Conservation (phyloP, 768 basidiomycete genomes). For the Pseudohyphozyma bogoriensis region DNA sequence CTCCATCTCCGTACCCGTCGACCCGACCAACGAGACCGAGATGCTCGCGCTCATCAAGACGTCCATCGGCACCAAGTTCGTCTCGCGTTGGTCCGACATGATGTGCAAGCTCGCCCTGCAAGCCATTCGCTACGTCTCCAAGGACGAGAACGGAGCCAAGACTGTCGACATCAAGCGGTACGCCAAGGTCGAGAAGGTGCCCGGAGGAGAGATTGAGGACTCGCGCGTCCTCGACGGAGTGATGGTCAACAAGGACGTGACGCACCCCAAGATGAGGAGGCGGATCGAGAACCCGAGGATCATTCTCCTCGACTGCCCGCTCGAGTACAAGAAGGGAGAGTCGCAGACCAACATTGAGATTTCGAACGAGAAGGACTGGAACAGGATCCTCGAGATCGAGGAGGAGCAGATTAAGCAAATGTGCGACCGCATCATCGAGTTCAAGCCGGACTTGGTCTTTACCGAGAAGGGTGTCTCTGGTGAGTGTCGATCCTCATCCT, state of each 20-base stretch:
- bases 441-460: constrained; percentile 88
- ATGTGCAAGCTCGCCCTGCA: constrained; percentile 93
- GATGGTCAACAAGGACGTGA: constrained; percentile 98
- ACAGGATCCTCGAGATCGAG: constrained; percentile 81
- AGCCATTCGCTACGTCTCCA: constrained; percentile 77
- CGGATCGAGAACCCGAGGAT: constrained; percentile 83
- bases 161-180: constrained; percentile 98
- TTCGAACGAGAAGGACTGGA: constrained; percentile 86
- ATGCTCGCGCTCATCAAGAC: constrained; percentile 98
- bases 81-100: constrained; percentile 87
- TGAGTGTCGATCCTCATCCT: constrained; percentile 39
- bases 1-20: constrained; percentile 78
- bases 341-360: constrained; percentile 98
- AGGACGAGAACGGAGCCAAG: constrained; percentile 49
- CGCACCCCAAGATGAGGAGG: constrained; percentile 90
- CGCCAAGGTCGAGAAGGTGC: constrained; percentile 91
- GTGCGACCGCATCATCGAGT: constrained; percentile 74
- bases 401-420: constrained; percentile 90
- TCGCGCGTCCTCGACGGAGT: constrained; percentile 77
- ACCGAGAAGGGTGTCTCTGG: constrained; percentile 98
- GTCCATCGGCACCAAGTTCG: constrained; percentile 96
- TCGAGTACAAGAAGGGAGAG: constrained; percentile 99
- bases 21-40: constrained; percentile 69
- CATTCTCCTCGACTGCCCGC: constrained; percentile 68
- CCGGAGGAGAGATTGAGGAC: constrained; percentile 94